These are phyloP conservation scores for Penicillium taxi DNA, from an alignment of 495 filamentous ascomycete genomes.

Conservation along the genomic window DNA sequence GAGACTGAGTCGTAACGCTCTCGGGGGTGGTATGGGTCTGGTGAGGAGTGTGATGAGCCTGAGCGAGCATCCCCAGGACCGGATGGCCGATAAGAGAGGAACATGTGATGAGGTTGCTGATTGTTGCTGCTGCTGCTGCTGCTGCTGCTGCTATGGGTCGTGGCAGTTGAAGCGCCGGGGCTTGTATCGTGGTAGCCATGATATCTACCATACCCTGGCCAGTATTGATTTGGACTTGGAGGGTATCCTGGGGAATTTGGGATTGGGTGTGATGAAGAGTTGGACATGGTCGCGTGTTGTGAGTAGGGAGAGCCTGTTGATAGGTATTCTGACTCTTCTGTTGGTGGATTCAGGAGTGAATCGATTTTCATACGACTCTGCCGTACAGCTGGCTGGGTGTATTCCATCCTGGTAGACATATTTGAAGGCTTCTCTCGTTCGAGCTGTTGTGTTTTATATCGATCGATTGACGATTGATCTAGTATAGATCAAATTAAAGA, in stretches of 20 bases:
- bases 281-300: conserved; percentile 12
- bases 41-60: conserved; percentile 30
- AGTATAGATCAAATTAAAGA: no score
- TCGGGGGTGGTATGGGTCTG: conserved; percentile 29
- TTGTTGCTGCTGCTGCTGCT: conserved; percentile 7
- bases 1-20: conserved; percentile 39
- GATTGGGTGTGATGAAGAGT: conserved; percentile 11
- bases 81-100: conserved; percentile 16
- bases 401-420: neutral
- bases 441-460: no score
- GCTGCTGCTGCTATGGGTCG: conserved; percentile 12
- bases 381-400: conserved; percentile 8
- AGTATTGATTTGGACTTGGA: conserved; percentile 25
- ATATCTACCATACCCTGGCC: conserved; percentile 20
- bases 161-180: conserved; percentile 16
- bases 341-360: conserved; percentile 29
- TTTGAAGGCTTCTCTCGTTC: no score
- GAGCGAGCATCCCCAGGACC: no score
- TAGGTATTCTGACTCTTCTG: conserved; percentile 11
- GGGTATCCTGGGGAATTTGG: conserved; percentile 23
- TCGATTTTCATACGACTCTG: conserved; percentile 38
- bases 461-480: no score
- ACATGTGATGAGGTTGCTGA: conserved; percentile 17
- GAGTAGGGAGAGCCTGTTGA: conserved; percentile 19
- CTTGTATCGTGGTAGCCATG: conserved; percentile 18